Evolutionary conservation across 495 filamentous ascomycete species (phyloP), one percentile per base, ranked within the genome.

Genomic region (Neurospora sp.): DNA sequence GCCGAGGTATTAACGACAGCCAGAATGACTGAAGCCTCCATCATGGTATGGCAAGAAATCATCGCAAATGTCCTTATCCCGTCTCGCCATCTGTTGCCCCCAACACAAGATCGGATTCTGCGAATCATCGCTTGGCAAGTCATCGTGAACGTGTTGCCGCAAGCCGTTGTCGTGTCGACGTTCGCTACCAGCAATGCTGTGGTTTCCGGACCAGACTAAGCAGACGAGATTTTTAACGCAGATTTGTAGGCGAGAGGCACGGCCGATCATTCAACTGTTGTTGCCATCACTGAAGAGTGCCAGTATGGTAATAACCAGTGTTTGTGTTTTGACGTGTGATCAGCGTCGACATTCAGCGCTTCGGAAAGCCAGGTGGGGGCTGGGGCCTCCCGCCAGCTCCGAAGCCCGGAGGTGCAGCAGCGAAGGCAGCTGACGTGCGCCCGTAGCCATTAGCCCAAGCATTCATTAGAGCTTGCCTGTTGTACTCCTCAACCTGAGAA

Each of bases 401-500:
- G 27, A 65, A 65, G 53, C 53, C 53, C 14, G 53, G 53, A 65
- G 53, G 53, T 65, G 53, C 53, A 14, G 27, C 27, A 35, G 53
- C 27, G 14, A 65, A 65, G 27, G 53, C 53, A 65, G 53, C 53
- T 16, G 53, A 65, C 14, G 27, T 18, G 53, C 53, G 53, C 53
- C 27, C 69, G 39, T 35, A 71, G 22, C 31, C 39, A n/a, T 73
- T 59, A 69, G 39, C n/a, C 77, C 73, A 77, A 65, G 61, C 74
- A 39, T 48, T 72, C 69, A 72, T 70, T 11, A 61, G 69, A 9
- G 59, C 71, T 41, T 72, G 72, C 27, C 48, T 42, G 20, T 46
- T 38, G 18, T 74, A 72, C 42, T 73, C 75, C 6, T 59, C 73
- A 35, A 69, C 69, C 38, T 39, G 44, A 41, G 53, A 38, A 48